Conservation (phyloP, 1,284 basidiomycete genomes). For the Pterulicium gracile region DNA sequence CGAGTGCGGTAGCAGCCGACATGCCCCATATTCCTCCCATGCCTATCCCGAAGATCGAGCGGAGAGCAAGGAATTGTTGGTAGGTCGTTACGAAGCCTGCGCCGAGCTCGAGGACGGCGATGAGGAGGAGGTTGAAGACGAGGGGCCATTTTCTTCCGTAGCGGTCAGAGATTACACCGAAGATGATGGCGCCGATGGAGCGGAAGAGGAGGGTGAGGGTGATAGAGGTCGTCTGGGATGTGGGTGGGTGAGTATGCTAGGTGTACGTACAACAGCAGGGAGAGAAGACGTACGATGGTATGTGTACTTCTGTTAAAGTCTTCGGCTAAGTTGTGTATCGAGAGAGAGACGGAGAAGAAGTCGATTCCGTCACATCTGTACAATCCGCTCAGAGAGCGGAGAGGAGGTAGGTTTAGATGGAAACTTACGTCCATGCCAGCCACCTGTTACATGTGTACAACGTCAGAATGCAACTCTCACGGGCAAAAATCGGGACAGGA, state of each 20-base stretch:
- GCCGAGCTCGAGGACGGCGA: slow-evolving; percentile 71
- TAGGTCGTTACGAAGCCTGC: slow-evolving; percentile 66
- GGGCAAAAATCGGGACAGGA: slow-evolving; percentile 7
- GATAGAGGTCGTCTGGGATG: slow-evolving; percentile 63
- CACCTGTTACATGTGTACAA: slow-evolving; percentile 31
- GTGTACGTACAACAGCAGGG: slow-evolving; percentile 4
- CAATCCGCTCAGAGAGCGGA: too few species aligned
- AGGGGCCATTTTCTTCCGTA: slow-evolving; percentile 93
- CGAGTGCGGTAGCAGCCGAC: slow-evolving; percentile 54
- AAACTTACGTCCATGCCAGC: slow-evolving; percentile 60
- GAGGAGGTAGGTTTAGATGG: not conserved
- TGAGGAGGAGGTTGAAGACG: slow-evolving; percentile 63
- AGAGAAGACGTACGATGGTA: slow-evolving; percentile 37
- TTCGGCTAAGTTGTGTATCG: slow-evolving; percentile 40
- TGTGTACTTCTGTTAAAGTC: slow-evolving; percentile 39
- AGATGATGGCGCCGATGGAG: slow-evolving; percentile 77
- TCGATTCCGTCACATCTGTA: slow-evolving; percentile 63
- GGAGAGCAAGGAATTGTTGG: slow-evolving; percentile 56
- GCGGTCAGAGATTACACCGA: slow-evolving; percentile 73
- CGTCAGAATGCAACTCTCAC: slow-evolving; percentile 1
- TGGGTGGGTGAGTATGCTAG: slow-evolving; percentile 3
- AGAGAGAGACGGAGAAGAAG: slow-evolving; percentile 80
- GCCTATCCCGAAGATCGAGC: slow-evolving; percentile 74
- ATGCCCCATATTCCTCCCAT: slow-evolving; percentile 88
- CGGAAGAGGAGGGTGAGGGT: slow-evolving; percentile 91